Percentiles rank a stretch among this genome's conserved stretches.
Evolutionary conservation across 2,329 filamentous ascomycete genomes (phyloP).

Genomic region (Nigrospora sphaerica): DNA sequence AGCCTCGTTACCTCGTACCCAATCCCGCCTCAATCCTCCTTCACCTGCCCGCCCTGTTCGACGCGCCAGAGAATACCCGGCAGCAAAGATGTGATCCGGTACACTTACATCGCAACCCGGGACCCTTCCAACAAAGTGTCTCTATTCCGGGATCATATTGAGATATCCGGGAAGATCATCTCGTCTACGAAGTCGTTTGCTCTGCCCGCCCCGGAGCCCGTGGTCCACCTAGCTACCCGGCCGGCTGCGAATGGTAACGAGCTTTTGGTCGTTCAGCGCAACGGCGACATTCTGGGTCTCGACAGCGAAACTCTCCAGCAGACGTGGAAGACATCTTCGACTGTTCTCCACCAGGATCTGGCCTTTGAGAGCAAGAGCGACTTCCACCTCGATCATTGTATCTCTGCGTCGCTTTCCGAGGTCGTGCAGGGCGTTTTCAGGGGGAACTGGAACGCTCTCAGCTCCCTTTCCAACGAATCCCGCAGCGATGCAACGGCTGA

Average conservation of each 20-base stretch:
- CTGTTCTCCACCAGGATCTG: constrained; percentile 33
- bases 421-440: constrained; percentile 49
- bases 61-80: constrained; percentile 43
- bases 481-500: constrained; percentile 39
- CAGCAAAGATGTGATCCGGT: constrained; percentile 43
- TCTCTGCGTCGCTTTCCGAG: constrained; percentile 37
- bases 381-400: constrained; percentile 43
- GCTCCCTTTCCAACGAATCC: constrained; percentile 41
- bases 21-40: constrained; percentile 56
- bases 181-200: constrained; percentile 40
- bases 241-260: constrained; percentile 12
- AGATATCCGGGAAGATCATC: constrained; percentile 42
- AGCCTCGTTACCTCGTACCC: constrained; percentile 60
- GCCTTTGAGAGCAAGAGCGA: constrained; percentile 20
- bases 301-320: constrained; percentile 46
- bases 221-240: constrained; percentile 35
- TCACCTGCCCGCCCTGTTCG: constrained; percentile 56
- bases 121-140: constrained; percentile 45
- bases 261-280: constrained; percentile 50
- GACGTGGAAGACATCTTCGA: constrained; percentile 38
- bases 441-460: constrained; percentile 43
- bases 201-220: constrained; percentile 30
- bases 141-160: constrained; percentile 51
- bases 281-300: constrained; percentile 55
- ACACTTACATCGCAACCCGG: constrained; percentile 54